Evolutionary conservation across 2,329 filamentous ascomycete genomes (phyloP).

Genomic region (Dothistroma septosporum): DNA sequence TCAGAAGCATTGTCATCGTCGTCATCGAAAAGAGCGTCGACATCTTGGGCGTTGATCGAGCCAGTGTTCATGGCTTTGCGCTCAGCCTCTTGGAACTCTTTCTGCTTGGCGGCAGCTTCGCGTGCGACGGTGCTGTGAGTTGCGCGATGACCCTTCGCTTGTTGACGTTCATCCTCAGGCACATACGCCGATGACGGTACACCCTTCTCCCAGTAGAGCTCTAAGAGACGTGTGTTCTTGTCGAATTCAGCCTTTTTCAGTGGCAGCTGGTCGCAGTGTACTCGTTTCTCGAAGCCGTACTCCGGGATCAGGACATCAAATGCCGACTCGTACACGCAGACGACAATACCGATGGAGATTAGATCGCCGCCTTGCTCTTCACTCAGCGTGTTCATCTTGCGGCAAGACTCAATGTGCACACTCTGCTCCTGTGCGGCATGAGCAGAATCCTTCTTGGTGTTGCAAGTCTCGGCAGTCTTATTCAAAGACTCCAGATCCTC

Average conservation of each 20-base stretch:
- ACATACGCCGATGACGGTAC: constrained; percentile 94
- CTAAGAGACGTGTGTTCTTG: constrained; percentile 89
- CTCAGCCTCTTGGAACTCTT: constrained; percentile 84
- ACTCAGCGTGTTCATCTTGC: constrained; percentile 87
- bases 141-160: constrained; percentile 55
- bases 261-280: constrained; percentile 96
- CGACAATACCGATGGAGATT: constrained; percentile 90
- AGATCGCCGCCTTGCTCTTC: constrained; percentile 84
- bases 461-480: constrained; percentile 93
- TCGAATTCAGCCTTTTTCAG: constrained; percentile 99
- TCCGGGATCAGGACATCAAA: constrained; percentile 98
- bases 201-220: constrained; percentile 99
- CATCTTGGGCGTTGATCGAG: constrained; percentile 87
- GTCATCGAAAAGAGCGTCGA: constrained; percentile 93
- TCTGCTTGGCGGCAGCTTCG: constrained; percentile 73
- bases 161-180: constrained; percentile 92
- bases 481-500: constrained; percentile 84
- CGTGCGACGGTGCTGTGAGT: constrained; percentile 65
- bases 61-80: constrained; percentile 92
- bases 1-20: constrained; percentile 69
- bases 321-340: constrained; percentile 96
- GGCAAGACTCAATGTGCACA: constrained; percentile 95
- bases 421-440: constrained; percentile 98
- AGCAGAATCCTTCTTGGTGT: constrained; percentile 98
- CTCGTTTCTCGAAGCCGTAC: constrained; percentile 98